Conservation (phyloP, 805 yeast species). For the Pichia rugopelliculosa region DNA sequence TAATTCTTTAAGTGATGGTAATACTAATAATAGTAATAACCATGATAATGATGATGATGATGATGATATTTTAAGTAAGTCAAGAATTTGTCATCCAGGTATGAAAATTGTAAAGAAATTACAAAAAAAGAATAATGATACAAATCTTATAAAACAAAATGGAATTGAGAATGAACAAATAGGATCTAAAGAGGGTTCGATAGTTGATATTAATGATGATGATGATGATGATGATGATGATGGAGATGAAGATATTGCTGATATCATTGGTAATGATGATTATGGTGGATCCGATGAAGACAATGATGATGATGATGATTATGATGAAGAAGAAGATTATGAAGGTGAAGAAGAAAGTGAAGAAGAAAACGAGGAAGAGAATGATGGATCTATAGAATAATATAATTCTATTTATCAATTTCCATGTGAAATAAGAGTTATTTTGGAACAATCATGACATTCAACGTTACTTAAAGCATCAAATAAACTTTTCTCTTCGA, state of each 20-base stretch:
- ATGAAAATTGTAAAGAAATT: constrained; percentile 8
- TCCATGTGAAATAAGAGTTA: constrained; percentile 3
- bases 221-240: constrained; percentile 1
- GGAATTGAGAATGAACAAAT: constrained; percentile 7
- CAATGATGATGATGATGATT: constrained; percentile 5
- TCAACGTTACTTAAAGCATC: constrained; percentile 11
- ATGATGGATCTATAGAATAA: constrained; percentile 1
- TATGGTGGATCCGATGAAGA: constrained; percentile 7
- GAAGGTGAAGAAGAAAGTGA: constrained; percentile 6
- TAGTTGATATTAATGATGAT: background rate
- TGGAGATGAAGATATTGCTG: background rate
- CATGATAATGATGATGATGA: background rate
- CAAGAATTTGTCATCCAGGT: constrained; percentile 22
- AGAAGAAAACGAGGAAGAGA: constrained; percentile 2
- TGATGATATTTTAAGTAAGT: background rate
- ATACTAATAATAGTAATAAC: constrained; percentile 6
- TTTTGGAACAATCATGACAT: constrained; percentile 7
- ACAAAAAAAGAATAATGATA: background rate
- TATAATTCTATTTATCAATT: background rate
- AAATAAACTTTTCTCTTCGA: constrained; percentile 9
- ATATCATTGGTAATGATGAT: background rate
- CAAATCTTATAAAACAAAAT: background rate
- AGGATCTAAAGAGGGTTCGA: background rate
- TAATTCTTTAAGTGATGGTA: too few relatives aligned
- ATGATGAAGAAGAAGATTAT: constrained; percentile 4